Percentiles rank a stretch among this genome's conserved stretches.
Conservation (phyloP, 371 early-diverging fungal species). For the Cokeromyces recurvatus region DNA sequence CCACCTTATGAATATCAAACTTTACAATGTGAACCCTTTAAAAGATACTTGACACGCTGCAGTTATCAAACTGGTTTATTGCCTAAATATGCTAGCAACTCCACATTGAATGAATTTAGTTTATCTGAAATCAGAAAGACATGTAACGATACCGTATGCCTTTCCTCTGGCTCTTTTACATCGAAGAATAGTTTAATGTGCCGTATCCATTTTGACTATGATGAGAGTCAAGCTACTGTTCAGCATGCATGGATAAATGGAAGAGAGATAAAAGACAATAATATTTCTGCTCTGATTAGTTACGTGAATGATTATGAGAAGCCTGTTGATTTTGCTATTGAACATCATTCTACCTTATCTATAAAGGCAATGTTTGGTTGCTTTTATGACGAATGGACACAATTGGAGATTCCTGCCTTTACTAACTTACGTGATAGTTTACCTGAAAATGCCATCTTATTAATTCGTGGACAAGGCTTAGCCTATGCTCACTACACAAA, state of each 20-base stretch:
- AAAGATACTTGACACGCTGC: slow-evolving; percentile 21
- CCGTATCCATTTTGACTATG: slow-evolving; percentile 21
- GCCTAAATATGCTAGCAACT: slow-evolving; percentile 24
- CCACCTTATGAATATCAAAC: slow-evolving; percentile 21
- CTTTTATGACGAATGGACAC: slow-evolving; percentile 43
- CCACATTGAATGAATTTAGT: slow-evolving; percentile 18
- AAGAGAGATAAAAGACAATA: slow-evolving; percentile 1
- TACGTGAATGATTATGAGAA: slow-evolving; percentile 37
- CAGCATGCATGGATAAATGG: slow-evolving; percentile 21
- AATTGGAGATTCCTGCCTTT: slow-evolving; percentile 35
- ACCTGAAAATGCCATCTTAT: slow-evolving; percentile 18
- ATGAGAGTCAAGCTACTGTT: slow-evolving; percentile 1
- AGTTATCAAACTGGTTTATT: slow-evolving; percentile 24
- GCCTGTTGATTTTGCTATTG: slow-evolving; percentile 28
- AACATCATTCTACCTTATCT: slow-evolving; percentile 13
- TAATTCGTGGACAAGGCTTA: slow-evolving; percentile 37
- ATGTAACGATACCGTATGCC: slow-evolving; percentile 17
- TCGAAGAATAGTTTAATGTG: slow-evolving; percentile 41
- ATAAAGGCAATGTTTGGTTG: slow-evolving; percentile 29
- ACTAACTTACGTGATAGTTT: slow-evolving; percentile 17
- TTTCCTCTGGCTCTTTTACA: slow-evolving; percentile 13
- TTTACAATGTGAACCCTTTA: slow-evolving; percentile 11
- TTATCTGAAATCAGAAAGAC: slow-evolving; percentile 6
- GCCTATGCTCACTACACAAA: slow-evolving; percentile 15
- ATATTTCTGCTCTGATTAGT: slow-evolving; percentile 18